phyloP scores from a whole-genome alignment of 78 protist species.

The Creolimax fragrantissima region DNA sequence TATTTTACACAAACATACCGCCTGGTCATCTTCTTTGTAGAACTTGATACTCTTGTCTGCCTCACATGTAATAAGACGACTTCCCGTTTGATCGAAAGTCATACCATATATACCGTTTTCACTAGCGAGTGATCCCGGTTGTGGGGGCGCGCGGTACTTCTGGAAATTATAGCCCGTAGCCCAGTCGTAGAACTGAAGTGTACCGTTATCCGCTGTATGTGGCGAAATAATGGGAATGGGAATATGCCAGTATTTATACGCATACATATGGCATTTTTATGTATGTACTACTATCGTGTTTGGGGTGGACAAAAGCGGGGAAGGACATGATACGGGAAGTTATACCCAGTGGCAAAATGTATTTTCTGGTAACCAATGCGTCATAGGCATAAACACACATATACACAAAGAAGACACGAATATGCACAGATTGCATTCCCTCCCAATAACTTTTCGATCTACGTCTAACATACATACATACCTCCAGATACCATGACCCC shows the following conservation, averaged over 20 bases:
- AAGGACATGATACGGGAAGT: too few species aligned
- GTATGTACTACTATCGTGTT: too few species aligned
- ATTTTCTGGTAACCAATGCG: too few species aligned
- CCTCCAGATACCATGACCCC: constrained; percentile 55
- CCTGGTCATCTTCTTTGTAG: not conserved
- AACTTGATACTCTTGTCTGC: constrained; percentile 60
- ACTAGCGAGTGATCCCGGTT: constrained; percentile 47
- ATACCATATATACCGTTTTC: constrained; percentile 74
- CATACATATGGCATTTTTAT: not conserved
- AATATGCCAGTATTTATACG: not conserved
- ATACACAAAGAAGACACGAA: too few species aligned
- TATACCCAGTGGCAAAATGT: too few species aligned
- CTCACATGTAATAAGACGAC: constrained; percentile 85
- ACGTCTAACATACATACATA: not conserved
- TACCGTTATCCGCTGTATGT: constrained; percentile 78
- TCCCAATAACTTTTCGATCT: too few species aligned
- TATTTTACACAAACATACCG: not conserved
- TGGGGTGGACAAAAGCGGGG: too few species aligned
- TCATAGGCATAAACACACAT: too few species aligned
- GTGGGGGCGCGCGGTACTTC: not conserved
- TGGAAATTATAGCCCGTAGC: constrained; percentile 86
- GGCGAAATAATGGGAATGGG: too few species aligned
- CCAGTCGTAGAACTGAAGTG: constrained; percentile 90
- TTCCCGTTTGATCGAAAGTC: constrained; percentile 86
- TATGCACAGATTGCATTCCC: too few species aligned